Evolutionary conservation across 2,329 filamentous ascomycete genomes (phyloP).

Genomic region (Exophiala sideris): DNA sequence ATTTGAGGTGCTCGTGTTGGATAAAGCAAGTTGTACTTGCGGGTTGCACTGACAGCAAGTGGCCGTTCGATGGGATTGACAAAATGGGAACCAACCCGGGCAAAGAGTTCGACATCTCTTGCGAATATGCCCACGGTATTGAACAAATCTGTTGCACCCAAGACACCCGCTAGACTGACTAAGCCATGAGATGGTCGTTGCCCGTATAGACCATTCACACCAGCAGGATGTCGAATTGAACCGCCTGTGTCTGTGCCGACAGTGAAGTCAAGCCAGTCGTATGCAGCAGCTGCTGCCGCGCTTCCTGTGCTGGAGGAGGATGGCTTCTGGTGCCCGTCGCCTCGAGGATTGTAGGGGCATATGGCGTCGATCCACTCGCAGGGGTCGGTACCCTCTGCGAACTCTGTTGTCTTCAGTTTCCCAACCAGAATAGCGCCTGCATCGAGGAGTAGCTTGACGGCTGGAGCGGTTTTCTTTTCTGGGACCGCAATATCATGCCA

Average conservation of each 20-base stretch:
- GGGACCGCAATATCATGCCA: slow-evolving; percentile 18
- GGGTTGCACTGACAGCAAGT: slow-evolving; percentile 1
- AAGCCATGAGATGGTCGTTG: slow-evolving; percentile 47
- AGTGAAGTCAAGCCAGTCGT: slow-evolving; percentile 35
- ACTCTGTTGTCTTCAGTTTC: slow-evolving; percentile 24
- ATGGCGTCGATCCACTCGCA: slow-evolving; percentile 35
- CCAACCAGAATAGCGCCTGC: slow-evolving; percentile 25
- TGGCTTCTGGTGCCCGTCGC: slow-evolving; percentile 36
- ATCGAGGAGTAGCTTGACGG: slow-evolving; percentile 22
- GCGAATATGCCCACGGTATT: slow-evolving; percentile 35
- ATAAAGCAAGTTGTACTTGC: slow-evolving; percentile 26
- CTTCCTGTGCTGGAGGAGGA: slow-evolving; percentile 30
- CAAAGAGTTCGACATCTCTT: slow-evolving; percentile 27
- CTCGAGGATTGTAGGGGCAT: slow-evolving; percentile 39
- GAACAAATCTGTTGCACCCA: slow-evolving; percentile 36
- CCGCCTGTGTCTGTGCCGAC: slow-evolving; percentile 37
- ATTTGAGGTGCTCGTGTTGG: slow-evolving; percentile 28
- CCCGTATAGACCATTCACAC: slow-evolving; percentile 44
- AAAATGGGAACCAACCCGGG: slow-evolving; percentile 17
- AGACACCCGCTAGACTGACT: slow-evolving; percentile 46
- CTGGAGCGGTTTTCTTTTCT: slow-evolving; percentile 18
- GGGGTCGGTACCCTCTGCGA: slow-evolving; percentile 23
- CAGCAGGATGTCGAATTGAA: slow-evolving; percentile 48
- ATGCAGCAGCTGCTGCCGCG: slow-evolving; percentile 32
- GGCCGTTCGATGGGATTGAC: slow-evolving; percentile 8